These are phyloP conservation scores for Murraya koenigii DNA, from an alignment of 345 rosid species.

Conservation along the genomic window DNA sequence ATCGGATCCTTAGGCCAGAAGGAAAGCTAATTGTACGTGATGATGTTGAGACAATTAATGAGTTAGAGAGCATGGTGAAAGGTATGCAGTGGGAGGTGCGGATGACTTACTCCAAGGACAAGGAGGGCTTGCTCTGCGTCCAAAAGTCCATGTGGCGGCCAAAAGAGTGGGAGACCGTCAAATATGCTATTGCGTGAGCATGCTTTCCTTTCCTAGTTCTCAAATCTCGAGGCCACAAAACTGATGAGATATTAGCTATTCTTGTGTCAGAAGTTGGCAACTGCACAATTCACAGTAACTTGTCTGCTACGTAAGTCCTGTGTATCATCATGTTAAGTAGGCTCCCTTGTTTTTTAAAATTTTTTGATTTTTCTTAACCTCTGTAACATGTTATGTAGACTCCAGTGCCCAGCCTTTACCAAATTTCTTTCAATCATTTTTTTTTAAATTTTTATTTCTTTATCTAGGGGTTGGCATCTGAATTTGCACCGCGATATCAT, in stretches of 20 bases:
- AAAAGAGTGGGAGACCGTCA: slow-evolving; percentile 48
- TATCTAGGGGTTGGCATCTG: neutral
- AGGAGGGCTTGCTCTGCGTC: slow-evolving; percentile 81
- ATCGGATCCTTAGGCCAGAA: slow-evolving; percentile 80
- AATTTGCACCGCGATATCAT: neutral
- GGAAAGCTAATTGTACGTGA: slow-evolving; percentile 86
- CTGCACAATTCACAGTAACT: slow-evolving; percentile 11
- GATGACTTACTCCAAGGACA: slow-evolving; percentile 69
- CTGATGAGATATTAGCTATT: slow-evolving; percentile 24
- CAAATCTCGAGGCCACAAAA: slow-evolving; percentile 11
- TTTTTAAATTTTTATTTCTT: neutral
- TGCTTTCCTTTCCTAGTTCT: neutral
- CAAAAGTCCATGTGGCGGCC: slow-evolving; percentile 91
- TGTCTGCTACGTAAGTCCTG: slow-evolving; percentile 8
- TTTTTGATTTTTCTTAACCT: neutral
- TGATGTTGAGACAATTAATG: slow-evolving; percentile 50
- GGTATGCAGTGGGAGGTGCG: slow-evolving; percentile 85
- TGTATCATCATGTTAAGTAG: slow-evolving; percentile 20
- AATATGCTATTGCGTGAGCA: slow-evolving; percentile 56
- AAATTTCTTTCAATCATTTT: neutral
- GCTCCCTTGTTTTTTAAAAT: neutral
- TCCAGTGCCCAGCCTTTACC: neutral
- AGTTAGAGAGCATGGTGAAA: slow-evolving; percentile 55
- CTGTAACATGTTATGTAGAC: neutral
- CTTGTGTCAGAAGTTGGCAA: slow-evolving; percentile 20